phyloP scores from a whole-genome alignment of 176 grass and related monocot species.

The Oryza brachyantha region DNA sequence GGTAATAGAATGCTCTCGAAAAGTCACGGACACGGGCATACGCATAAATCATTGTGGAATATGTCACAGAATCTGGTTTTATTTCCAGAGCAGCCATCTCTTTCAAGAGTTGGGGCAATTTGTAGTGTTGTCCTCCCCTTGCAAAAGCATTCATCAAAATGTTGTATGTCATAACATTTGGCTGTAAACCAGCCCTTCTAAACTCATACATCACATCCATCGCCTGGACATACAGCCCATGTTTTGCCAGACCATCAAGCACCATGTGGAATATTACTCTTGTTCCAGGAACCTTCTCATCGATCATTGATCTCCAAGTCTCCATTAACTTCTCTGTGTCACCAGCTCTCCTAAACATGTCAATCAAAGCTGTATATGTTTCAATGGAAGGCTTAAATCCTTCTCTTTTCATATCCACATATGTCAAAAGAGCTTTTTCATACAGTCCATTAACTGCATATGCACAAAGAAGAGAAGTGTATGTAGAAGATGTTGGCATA shows the following conservation, averaged over 20 bases:
- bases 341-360: slow-evolving; percentile 68
- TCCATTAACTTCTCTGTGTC: slow-evolving; percentile 64
- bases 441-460: slow-evolving; percentile 62
- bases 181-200: slow-evolving; percentile 60
- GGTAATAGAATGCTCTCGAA: slow-evolving; percentile 78
- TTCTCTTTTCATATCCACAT: slow-evolving; percentile 72
- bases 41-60: slow-evolving; percentile 81
- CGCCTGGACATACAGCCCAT: slow-evolving; percentile 80
- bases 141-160: slow-evolving; percentile 98
- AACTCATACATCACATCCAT: slow-evolving; percentile 80
- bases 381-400: slow-evolving; percentile 72
- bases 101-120: slow-evolving; percentile 80
- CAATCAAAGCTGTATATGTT: slow-evolving; percentile 66
- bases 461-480: slow-evolving; percentile 68
- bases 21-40: slow-evolving; percentile 78
- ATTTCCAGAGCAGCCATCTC: slow-evolving; percentile 66
- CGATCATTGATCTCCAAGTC: slow-evolving; percentile 81
- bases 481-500: slow-evolving; percentile 58
- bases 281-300: slow-evolving; percentile 57
- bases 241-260: slow-evolving; percentile 82
- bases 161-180: slow-evolving; percentile 83
- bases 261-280: slow-evolving; percentile 72
- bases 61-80: slow-evolving; percentile 85
- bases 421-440: slow-evolving; percentile 57
- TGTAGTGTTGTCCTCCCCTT: slow-evolving; percentile 82